These are phyloP conservation scores for Leavenworthia alabamica DNA, from an alignment of 345 rosid genomes.

Conservation along the genomic window DNA sequence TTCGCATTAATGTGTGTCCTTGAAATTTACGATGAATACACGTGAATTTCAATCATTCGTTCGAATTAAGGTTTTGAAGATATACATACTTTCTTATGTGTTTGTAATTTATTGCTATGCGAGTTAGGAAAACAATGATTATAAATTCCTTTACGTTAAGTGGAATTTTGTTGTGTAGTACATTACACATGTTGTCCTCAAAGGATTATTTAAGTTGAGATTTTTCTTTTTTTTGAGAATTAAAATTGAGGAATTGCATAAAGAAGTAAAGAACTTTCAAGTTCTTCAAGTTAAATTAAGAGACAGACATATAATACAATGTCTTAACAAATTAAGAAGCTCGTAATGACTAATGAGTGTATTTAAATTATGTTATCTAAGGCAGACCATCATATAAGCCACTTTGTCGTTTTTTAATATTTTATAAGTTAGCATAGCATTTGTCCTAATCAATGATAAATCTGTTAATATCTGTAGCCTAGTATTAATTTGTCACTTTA, in stretches of 20 bases:
- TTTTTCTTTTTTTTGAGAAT: too few relatives aligned
- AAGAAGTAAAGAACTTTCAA: neutral
- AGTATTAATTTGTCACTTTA: constrained; percentile 10
- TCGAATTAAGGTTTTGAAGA: neutral
- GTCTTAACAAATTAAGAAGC: neutral
- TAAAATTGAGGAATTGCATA: too few relatives aligned
- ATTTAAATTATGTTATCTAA: neutral
- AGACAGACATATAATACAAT: neutral
- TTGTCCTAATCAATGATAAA: constrained; percentile 5
- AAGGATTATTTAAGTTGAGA: neutral
- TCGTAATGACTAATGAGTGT: neutral
- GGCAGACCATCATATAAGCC: neutral
- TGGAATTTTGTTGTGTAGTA: neutral
- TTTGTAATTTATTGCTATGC: neutral
- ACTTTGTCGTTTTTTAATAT: neutral
- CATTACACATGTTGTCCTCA: neutral
- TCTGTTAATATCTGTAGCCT: neutral
- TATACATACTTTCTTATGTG: neutral
- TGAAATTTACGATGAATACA: neutral
- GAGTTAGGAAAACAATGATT: neutral
- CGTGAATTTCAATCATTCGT: neutral
- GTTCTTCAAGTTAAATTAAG: neutral
- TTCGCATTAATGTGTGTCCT: neutral
- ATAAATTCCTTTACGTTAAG: neutral
- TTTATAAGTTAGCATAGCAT: neutral